These are phyloP conservation scores for Amanita exitialis DNA, from an alignment of 768 basidiomycete species.

Conservation along the genomic window DNA sequence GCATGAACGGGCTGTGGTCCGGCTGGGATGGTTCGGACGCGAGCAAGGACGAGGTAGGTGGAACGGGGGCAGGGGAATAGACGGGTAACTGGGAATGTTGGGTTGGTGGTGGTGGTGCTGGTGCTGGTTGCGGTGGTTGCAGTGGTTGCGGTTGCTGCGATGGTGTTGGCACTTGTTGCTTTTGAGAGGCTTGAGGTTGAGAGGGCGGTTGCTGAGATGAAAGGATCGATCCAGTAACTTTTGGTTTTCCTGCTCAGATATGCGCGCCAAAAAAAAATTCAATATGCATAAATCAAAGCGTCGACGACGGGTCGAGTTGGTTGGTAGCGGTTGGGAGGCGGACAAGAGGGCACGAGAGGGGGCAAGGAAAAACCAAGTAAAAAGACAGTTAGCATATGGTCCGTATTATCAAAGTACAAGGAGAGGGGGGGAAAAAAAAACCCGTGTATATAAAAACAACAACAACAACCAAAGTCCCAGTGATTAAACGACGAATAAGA, in stretches of 20 bases:
- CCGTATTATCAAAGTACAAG: background rate
- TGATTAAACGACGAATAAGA: background rate
- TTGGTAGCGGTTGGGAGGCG: background rate
- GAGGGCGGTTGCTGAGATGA: too few relatives aligned
- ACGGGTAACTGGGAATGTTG: background rate
- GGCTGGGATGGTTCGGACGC: background rate
- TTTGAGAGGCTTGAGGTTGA: background rate
- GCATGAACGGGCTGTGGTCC: slow-evolving; percentile 41
- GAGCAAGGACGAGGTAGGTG: background rate
- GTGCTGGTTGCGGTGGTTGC: background rate
- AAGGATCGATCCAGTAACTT: background rate
- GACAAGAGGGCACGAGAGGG: background rate
- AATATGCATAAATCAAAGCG: background rate
- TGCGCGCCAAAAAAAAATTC: background rate
- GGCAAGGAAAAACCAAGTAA: too few relatives aligned
- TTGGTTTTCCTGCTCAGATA: background rate
- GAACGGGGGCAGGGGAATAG: background rate
- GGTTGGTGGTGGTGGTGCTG: background rate
- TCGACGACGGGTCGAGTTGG: background rate
- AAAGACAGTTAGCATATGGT: background rate
- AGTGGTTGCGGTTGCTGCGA: slow-evolving; percentile 1
- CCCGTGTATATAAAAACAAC: background rate
- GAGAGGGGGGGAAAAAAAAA: slow-evolving; percentile 1
- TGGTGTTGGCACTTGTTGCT: background rate
- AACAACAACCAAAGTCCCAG: background rate